Evolutionary conservation across 306 rosid species (phyloP), one percentile per base, ranked within the genome.

Genomic region (Fragaria iinumae): DNA sequence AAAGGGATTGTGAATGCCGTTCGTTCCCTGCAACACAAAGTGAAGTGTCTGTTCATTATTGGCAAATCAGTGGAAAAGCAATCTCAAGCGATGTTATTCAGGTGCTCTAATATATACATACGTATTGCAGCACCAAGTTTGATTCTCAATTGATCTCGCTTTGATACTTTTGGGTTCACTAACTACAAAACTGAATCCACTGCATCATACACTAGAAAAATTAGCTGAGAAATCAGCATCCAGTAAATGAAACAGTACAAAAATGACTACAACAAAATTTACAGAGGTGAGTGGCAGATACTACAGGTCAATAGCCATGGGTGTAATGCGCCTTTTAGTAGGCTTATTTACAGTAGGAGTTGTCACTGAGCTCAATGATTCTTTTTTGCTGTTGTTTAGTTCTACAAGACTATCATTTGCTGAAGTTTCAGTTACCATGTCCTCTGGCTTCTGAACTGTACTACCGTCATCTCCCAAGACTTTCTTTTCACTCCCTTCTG

Each of bases 271-370:
- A 77, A 56, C 47, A 77, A 65, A 71, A 72, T 81, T 56, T 76
- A 78, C 79, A 82, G 27, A 21, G 66, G 55, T 49, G 41, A 50
- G 14, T 41, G 63, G 67, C 53, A 41, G 66, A 62, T 73, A 27
- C 80, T 69, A 80, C 0, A 88, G 83, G 67, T 81, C 89, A 71
- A 88, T 83, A 16, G 80, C 85, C 73, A 88, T 81, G 52, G 86
- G 91, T 9, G 88, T 85, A 62, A 88, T 88, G 60, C 89, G 86
- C 80, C 86, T 81, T 80, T 83, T 88, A 20, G 83, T 79, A 16
- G 85, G 83, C 81, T 79, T 83, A 67, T 73, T 81, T 67, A 64
- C 65, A 29, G 48, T 47, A 44, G 76, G 68, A 52, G 53, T 45
- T 36, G 25, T 70, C 11, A 65, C 34, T 63, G 84, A 82, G 84